phyloP scores from a whole-genome alignment of 257 asterid genomes.

The Verbascum thapsus region DNA sequence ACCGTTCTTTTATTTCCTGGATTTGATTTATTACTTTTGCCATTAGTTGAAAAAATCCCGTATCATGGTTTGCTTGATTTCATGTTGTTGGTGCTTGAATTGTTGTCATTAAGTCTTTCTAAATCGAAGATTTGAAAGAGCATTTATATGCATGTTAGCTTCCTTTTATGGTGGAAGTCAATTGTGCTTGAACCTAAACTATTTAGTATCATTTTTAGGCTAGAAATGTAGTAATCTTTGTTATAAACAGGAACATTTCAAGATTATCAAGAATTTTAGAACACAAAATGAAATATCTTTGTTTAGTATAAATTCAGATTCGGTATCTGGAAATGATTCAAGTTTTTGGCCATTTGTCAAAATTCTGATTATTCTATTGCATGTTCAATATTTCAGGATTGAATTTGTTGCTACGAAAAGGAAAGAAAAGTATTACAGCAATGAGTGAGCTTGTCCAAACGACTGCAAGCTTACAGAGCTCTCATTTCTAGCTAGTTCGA shows the following conservation, averaged over 20 bases:
- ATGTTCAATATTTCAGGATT: conserved; percentile 36
- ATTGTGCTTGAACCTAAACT: too few species aligned
- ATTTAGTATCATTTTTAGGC: not conserved
- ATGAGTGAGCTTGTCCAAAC: conserved; percentile 11
- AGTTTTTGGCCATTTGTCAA: not conserved
- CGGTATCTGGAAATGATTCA: not conserved
- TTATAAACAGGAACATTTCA: not conserved
- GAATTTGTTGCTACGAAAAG: conserved; percentile 22
- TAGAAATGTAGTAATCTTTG: not conserved
- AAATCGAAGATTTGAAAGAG: conserved; percentile 1
- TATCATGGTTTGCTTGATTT: conserved; percentile 19
- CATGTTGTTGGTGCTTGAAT: conserved; percentile 15
- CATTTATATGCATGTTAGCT: not conserved
- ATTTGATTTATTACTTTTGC: conserved; percentile 19
- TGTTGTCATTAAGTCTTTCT: not conserved
- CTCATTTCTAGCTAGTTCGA: conserved; percentile 18
- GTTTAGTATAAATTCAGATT: not conserved
- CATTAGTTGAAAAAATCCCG: conserved; percentile 9
- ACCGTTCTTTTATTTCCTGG: conserved; percentile 25
- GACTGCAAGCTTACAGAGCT: not conserved
- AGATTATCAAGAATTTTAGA: conserved; percentile 3
- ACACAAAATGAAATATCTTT: not conserved
- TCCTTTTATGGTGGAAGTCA: too few species aligned
- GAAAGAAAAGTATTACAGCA: conserved; percentile 4
- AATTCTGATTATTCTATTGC: conserved; percentile 3